A percentile compares a stretch with the other conserved stretches of the same genome.
Evolutionary conservation across 306 rosid genomes (phyloP).

Genomic region (Geum urbanum): DNA sequence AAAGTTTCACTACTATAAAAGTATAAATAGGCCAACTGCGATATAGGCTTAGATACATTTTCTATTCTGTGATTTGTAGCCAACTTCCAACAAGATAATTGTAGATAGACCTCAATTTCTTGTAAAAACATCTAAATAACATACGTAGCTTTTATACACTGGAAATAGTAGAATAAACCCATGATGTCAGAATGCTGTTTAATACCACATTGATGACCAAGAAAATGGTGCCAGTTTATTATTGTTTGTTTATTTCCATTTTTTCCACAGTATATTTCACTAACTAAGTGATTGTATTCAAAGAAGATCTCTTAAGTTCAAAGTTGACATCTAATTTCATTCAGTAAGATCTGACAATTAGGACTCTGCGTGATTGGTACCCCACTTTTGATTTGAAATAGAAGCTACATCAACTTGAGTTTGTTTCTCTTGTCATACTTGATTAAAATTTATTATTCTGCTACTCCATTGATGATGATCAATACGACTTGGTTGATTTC

Average conservation of each 20-base stretch:
- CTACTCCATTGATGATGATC: background rate
- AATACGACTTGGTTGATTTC: background rate
- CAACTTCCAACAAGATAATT: background rate
- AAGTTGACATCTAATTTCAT: too few species aligned
- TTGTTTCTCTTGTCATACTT: background rate
- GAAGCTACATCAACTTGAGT: background rate
- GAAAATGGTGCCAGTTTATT: background rate
- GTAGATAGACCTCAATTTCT: background rate
- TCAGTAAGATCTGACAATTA: background rate
- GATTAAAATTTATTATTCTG: background rate
- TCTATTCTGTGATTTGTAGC: background rate
- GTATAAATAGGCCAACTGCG: too few species aligned
- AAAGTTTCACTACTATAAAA: too few species aligned
- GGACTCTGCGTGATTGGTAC: background rate
- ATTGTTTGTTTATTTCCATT: background rate
- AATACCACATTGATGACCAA: background rate
- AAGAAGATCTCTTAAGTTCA: background rate
- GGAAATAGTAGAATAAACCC: too few species aligned
- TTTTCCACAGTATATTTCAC: too few species aligned
- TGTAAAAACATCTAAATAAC: background rate
- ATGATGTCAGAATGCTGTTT: too few species aligned
- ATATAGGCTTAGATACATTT: background rate
- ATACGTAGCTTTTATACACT: too few species aligned
- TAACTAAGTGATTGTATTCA: background rate
- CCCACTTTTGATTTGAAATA: background rate